Evolutionary conservation across 805 yeast genomes (phyloP).

Genomic region (Lachancea quebecensis): DNA sequence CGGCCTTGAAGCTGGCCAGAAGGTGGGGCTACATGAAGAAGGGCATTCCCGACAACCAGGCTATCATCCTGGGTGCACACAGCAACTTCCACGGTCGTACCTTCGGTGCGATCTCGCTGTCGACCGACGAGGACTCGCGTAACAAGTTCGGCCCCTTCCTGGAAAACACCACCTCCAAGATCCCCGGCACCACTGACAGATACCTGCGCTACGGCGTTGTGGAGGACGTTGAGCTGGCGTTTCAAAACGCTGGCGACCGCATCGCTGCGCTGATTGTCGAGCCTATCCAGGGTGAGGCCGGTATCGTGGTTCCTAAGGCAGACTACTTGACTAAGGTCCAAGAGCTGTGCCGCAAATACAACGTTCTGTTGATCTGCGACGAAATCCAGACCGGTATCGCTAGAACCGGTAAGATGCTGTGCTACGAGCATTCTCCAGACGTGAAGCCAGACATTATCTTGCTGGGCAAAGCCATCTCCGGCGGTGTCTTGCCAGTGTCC

Average conservation of each 20-base stretch:
- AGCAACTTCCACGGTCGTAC: conserved; percentile 97
- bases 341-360: conserved; percentile 70
- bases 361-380: conserved; percentile 86
- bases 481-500: conserved; percentile 90
- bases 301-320: conserved; percentile 86
- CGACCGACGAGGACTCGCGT: conserved; percentile 91
- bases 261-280: conserved; percentile 88
- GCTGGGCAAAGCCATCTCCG: conserved; percentile 91
- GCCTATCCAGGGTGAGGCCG: conserved; percentile 98
- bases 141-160: conserved; percentile 86
- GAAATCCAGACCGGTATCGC: conserved; percentile 98
- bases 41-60: conserved; percentile 75
- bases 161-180: conserved; percentile 72
- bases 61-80: conserved; percentile 78
- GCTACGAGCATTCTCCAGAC: conserved; percentile 73
- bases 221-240: conserved; percentile 80
- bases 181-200: conserved; percentile 64
- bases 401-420: conserved; percentile 90
- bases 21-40: conserved; percentile 93
- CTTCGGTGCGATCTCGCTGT: conserved; percentile 89
- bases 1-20: conserved; percentile 88
- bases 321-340: conserved; percentile 72
- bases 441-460: conserved; percentile 86
- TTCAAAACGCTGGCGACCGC: conserved; percentile 74
- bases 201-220: conserved; percentile 72